Base-by-base conservation (phyloP, 441 rosid species). In the Brassica balearica region DNA sequence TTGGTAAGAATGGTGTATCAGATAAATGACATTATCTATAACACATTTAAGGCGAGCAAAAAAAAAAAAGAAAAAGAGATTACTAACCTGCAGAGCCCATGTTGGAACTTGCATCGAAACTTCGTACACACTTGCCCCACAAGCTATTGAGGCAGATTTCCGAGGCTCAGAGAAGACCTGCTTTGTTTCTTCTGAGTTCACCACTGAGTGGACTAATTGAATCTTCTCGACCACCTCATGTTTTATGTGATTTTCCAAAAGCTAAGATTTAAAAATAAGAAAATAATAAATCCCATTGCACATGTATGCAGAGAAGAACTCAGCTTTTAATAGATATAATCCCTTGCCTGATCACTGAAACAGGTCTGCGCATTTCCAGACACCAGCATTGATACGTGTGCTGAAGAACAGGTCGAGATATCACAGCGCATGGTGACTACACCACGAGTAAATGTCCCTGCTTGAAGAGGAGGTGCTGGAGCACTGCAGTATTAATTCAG, bases 281-380 rank as follows among this genome's bases (percentile, higher is more conserved):
- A 38, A 17, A 60, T 25, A 38, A 22, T 66, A 43, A 70, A 56
- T 38, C 67, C 51, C 48, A 86, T 14, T 69, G 60, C 70, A 76
- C 62, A 84, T 7, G 68, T 69, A 27, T 12, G 12, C 62, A 74
- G 69, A 38, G 68, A 51, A 74, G 34, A 75, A 60, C 62, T 14
- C 38, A 36, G 12, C 6, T 48, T 65, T 32, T 25, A 8, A 67
- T 29, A 71, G 27, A 64, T 20, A 80, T 48, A 55, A 8, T 64
- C 72, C 56, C 88, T 89, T 87, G 84, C 99, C 97, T 94, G 98
- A 85, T 96, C 99, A 84, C 91, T 92, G 79, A 96, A 96, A 84
- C 98, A 96, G 48, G 99, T 89, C 84, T 94, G 94, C 29, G 99
- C 99, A 83, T 97, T 94, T 72, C 99, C 98, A 74, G 99, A 96